phyloP scores from a whole-genome alignment of 2,329 filamentous ascomycete genomes.

The Paecilomyces formosus region DNA sequence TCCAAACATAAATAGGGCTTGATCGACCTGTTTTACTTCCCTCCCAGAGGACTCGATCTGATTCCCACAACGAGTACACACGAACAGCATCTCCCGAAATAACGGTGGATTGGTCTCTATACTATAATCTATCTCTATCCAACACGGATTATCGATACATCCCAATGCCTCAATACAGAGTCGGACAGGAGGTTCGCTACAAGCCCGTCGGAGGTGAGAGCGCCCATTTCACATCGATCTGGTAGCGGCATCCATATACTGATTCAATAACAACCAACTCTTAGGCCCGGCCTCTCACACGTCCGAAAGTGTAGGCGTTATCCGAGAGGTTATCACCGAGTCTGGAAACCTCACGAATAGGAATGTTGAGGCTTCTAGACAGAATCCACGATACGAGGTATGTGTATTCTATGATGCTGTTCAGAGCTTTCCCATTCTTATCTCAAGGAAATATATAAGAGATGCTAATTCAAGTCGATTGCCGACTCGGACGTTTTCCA shows the following conservation, averaged over 20 bases:
- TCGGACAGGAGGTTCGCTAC: slow-evolving; percentile 32
- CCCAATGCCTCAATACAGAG: slow-evolving; percentile 19
- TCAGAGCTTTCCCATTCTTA: background rate
- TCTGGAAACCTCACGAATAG: slow-evolving; percentile 24
- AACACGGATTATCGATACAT: background rate
- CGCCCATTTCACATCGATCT: background rate
- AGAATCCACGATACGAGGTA: slow-evolving; percentile 34
- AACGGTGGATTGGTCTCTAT: background rate
- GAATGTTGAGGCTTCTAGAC: slow-evolving; percentile 26
- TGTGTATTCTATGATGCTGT: background rate
- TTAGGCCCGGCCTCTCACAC: slow-evolving; percentile 33
- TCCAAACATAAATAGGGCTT: slow-evolving; percentile 3
- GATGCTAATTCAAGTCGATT: background rate
- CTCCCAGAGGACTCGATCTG: background rate
- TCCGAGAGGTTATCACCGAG: slow-evolving; percentile 28
- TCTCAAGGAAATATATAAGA: background rate
- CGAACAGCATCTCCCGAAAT: no score
- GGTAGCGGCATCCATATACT: background rate
- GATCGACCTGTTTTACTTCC: background rate
- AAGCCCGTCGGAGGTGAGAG: slow-evolving; percentile 35
- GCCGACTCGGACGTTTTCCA: background rate
- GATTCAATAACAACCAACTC: background rate
- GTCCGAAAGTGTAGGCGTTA: slow-evolving; percentile 27
- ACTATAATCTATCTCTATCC: background rate
- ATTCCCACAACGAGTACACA: background rate